A percentile compares a stretch with the other conserved stretches of the same genome.
These are phyloP conservation scores for Stemphylium beticola DNA, from an alignment of 2,329 filamentous ascomycete species.

Conservation along the genomic window DNA sequence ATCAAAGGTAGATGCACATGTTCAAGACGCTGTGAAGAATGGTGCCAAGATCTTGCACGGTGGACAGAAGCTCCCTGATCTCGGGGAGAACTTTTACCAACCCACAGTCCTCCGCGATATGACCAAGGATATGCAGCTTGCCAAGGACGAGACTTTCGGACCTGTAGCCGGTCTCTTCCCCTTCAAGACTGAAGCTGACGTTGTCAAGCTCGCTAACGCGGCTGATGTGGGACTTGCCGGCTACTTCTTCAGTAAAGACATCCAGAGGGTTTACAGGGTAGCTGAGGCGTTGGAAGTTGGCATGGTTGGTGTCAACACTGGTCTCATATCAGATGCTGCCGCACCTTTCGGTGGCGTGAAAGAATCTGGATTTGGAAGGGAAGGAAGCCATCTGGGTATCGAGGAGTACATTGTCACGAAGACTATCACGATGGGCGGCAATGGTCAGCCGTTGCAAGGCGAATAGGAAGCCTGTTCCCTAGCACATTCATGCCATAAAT, in stretches of 20 bases:
- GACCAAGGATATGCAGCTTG: conserved; percentile 83
- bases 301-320: conserved; percentile 74
- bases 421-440: conserved; percentile 64
- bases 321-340: conserved; percentile 57
- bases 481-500: too few relatives aligned
- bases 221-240: conserved; percentile 88
- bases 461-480: background rate
- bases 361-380: conserved; percentile 58
- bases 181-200: conserved; percentile 88
- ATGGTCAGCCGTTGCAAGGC: conserved; percentile 63
- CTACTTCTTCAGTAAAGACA: conserved; percentile 81
- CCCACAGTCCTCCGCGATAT: conserved; percentile 89
- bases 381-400: conserved; percentile 58
- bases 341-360: conserved; percentile 58
- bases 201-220: conserved; percentile 80
- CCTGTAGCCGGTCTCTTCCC: conserved; percentile 89
- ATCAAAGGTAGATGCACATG: conserved; percentile 46
- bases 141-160: conserved; percentile 91
- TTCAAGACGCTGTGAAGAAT: conserved; percentile 43
- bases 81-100: conserved; percentile 86
- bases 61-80: conserved; percentile 73
- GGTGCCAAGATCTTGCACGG: conserved; percentile 45
- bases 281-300: conserved; percentile 77
- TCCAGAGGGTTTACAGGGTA: conserved; percentile 65
- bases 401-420: conserved; percentile 57